Percentiles rank a stretch among this genome's conserved stretches.
Conservation (phyloP, 139 green algal species). For the Closterium sp. region DNA sequence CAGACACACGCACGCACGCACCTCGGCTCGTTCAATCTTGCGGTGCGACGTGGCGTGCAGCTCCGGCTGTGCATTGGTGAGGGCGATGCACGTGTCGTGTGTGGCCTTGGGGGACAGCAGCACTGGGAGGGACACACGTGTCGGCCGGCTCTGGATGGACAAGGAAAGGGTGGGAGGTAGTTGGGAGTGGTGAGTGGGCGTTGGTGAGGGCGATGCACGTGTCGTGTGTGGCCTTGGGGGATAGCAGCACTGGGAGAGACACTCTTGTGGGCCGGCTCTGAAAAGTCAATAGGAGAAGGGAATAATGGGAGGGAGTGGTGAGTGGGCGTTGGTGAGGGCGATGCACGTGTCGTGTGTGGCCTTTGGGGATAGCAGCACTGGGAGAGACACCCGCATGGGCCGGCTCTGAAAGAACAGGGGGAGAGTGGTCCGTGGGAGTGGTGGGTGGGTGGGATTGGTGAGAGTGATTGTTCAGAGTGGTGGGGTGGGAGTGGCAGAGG, state of each 20-base stretch:
- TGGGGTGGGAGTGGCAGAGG: no score
- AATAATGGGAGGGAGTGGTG: no score
- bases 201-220: slow-evolving; percentile 45
- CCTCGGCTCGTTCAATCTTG: slow-evolving; percentile 75
- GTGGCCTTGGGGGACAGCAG: slow-evolving; percentile 53
- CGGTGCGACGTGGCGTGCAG: slow-evolving; percentile 68
- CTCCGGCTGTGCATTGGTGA: slow-evolving; percentile 47
- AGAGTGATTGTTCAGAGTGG: no score
- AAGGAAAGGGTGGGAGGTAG: no score
- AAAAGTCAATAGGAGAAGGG: not conserved
- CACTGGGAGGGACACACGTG: slow-evolving; percentile 55
- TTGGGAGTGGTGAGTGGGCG: slow-evolving; percentile 10
- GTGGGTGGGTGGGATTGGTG: no score
- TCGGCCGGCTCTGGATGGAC: not conserved
- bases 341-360: slow-evolving; percentile 57
- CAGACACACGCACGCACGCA: no score
- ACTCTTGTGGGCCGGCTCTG: not conserved
- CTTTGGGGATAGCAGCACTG: slow-evolving; percentile 57
- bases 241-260: slow-evolving; percentile 61
- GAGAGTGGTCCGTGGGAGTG: no score
- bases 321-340: not conserved
- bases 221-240: slow-evolving; percentile 54
- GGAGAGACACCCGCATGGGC: slow-evolving; percentile 37
- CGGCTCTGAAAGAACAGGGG: not conserved
- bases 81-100: slow-evolving; percentile 51